Conservation (phyloP, 441 rosid genomes). For the Dalechampia spathulata region DNA sequence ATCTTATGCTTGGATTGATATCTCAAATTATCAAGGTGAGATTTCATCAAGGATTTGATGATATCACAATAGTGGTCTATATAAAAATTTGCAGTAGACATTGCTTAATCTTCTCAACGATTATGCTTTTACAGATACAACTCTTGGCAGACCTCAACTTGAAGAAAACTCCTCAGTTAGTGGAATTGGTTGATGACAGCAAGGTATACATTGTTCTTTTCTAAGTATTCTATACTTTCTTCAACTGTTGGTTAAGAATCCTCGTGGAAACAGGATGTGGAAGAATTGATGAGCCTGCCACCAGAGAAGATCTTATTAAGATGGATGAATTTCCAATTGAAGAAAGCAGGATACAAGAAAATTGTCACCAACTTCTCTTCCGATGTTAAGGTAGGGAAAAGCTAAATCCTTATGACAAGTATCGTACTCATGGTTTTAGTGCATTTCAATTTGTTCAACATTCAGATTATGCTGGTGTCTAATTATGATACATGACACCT, state of each 20-base stretch:
- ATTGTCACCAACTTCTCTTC: constrained; percentile 82
- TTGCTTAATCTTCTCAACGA: constrained; percentile 17
- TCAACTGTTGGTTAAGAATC: neutral
- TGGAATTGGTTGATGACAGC: constrained; percentile 83
- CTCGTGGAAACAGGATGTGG: constrained; percentile 64
- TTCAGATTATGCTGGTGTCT: neutral
- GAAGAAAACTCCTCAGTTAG: constrained; percentile 91
- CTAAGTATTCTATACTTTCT: neutral
- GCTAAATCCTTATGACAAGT: too few relatives aligned
- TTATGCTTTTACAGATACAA: constrained; percentile 62
- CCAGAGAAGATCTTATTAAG: constrained; percentile 91
- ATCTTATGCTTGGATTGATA: constrained; percentile 91
- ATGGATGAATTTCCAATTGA: constrained; percentile 97
- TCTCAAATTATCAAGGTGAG: constrained; percentile 93
- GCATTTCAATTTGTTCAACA: too few relatives aligned
- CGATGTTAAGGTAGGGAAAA: constrained; percentile 68
- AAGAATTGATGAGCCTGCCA: constrained; percentile 92
- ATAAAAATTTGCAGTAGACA: neutral
- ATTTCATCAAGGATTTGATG: neutral
- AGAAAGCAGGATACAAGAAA: constrained; percentile 72
- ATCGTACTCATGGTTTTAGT: too few relatives aligned
- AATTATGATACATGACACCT: constrained; percentile 18
- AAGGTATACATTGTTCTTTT: constrained; percentile 35
- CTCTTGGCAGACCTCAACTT: constrained; percentile 89
- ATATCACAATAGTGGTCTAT: neutral